Evolutionary conservation across 441 rosid species (phyloP).

Genomic region (Hypseocharis bilobata): DNA sequence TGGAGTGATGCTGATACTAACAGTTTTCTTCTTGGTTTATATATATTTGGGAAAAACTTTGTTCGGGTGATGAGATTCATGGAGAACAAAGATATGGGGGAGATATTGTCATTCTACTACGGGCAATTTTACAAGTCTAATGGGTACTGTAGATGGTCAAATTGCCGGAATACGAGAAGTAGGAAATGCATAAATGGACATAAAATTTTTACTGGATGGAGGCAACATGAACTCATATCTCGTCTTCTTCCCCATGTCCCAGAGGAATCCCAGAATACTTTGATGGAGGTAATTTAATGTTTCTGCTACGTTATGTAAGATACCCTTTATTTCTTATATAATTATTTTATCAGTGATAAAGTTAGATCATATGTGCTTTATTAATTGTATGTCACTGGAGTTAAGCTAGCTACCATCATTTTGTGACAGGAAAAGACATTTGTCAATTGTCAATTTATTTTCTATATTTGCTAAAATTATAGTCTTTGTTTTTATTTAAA

Average conservation of each 20-base stretch:
- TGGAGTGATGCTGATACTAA: constrained; percentile 50
- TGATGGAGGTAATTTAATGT: constrained; percentile 34
- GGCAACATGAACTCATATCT: constrained; percentile 50
- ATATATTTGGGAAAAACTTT: constrained; percentile 60
- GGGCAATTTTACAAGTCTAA: constrained; percentile 53
- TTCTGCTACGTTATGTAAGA: not conserved
- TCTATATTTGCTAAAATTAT: too few species aligned
- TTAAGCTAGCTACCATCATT: not conserved
- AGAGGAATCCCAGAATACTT: constrained; percentile 30
- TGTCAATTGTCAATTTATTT: too few species aligned
- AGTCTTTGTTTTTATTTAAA: too few species aligned
- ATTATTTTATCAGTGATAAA: not conserved
- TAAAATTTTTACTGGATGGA: constrained; percentile 63
- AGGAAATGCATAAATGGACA: constrained; percentile 41
- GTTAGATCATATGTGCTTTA: not conserved
- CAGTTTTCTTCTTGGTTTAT: constrained; percentile 57
- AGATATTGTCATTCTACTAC: constrained; percentile 53
- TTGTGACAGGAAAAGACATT: not conserved
- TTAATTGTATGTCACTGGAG: not conserved
- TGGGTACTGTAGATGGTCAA: constrained; percentile 46
- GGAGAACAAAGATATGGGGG: constrained; percentile 49
- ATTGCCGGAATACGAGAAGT: constrained; percentile 38
- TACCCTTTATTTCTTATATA: not conserved
- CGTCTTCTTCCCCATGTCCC: constrained; percentile 45
- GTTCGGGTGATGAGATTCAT: constrained; percentile 41